Conservation (phyloP, 768 basidiomycete species). For the Leucocoprinus leucothites region DNA sequence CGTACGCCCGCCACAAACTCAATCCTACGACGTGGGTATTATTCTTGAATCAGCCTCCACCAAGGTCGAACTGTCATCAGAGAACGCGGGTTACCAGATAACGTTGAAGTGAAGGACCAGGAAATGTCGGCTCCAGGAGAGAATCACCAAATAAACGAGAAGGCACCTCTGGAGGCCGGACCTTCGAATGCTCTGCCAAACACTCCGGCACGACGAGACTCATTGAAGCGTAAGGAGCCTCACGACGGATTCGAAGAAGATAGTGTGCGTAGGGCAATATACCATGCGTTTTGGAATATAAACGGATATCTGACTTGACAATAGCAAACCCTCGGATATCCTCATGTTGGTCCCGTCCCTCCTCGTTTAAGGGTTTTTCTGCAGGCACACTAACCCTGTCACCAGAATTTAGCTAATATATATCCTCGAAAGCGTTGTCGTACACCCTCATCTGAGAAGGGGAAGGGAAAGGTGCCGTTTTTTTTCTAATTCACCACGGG, state of each 20-base stretch:
- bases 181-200: not conserved
- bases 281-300: slow-evolving; percentile 7
- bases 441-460: slow-evolving; percentile 28
- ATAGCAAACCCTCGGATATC: slow-evolving; percentile 38
- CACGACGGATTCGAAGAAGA: slow-evolving; percentile 32
- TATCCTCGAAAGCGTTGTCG: slow-evolving; percentile 40
- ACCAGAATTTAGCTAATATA: slow-evolving; percentile 44
- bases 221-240: slow-evolving; percentile 31
- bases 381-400: not conserved
- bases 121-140: slow-evolving; percentile 17
- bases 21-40: slow-evolving; percentile 27
- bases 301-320: not conserved
- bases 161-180: not conserved
- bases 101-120: slow-evolving; percentile 15
- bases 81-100: not conserved
- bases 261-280: slow-evolving; percentile 17
- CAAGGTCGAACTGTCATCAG: slow-evolving; percentile 6
- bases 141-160: not conserved
- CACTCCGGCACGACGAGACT: slow-evolving; percentile 17
- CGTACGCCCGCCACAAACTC: slow-evolving; percentile 41
- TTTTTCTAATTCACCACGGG: not conserved
- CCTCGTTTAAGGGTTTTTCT: not conserved
- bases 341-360: slow-evolving; percentile 31
- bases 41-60: slow-evolving; percentile 10
- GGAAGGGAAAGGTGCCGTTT: slow-evolving; percentile 1